Evolutionary conservation across 371 early-diverging fungal genomes (phyloP), one percentile per base, ranked within the genome.

Genomic region (Conidiobolus incongruus): DNA sequence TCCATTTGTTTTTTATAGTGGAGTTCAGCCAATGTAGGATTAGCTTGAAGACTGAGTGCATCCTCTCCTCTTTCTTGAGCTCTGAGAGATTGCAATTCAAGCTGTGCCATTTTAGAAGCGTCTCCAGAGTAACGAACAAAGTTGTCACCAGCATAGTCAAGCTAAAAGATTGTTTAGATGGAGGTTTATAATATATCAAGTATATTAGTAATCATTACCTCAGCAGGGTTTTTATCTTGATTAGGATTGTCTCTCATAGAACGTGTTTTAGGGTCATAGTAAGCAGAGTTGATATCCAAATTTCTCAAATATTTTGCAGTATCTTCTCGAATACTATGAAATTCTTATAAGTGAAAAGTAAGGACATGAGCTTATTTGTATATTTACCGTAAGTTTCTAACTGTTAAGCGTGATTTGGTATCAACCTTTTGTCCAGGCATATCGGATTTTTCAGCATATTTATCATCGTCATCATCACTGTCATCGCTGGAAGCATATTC

Each of bases 191-290:
- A 46, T 7, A n/a, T 26, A 26, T 52, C 52, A 13, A 19, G 26
- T 39, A 13, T 15, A 40, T 33, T 32, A 34, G 10, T 31, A 22
- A 29, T 2, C n/a, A 34, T 44, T 16, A 32, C 19, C 7, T 59
- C 57, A 23, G 61, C 64, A 15, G 74, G 62, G 23, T 66, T 66
- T 38, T 68, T 69, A 20, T 74, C 78, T 40, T 67, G 65, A 38
- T 73, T 58, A 15, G 94, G 94, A 59, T 92, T 90, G 37, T 90
- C 95, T 53, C 92, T 78, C 97, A 95, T 95, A 2, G 94, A 88
- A 34, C 96, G 75, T 6, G 96, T 87, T 59, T 97, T 97, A 24
- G 97, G 97, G 62, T 97, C 94, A 55, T 97, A 97, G 64, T 88
- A 79, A 0, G 93, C 96, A 1, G 88, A 85, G 47, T 91, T 72